Evolutionary conservation across 805 yeast species (phyloP), one percentile per base, ranked within the genome.

Genomic region (Metahyphopichia silvanorum): DNA sequence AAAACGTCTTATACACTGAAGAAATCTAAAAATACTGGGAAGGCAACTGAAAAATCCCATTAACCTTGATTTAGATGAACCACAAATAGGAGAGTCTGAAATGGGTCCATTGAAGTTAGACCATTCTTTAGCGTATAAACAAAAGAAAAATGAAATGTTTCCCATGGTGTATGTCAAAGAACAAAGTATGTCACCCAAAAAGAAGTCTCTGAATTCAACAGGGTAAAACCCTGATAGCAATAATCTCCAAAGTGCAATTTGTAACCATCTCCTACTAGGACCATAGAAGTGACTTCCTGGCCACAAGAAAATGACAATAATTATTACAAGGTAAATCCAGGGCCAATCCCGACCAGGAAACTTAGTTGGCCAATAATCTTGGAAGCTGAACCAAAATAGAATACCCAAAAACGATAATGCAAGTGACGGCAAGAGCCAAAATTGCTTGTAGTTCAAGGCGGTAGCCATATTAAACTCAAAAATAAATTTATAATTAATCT

Each of bases 201-300:
- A 87, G 67, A 93, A 91, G 58, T 93, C 98, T 35, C 89, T 72
- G 53, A 93, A 93, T 60, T 91, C 98, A 33, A 93, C 97, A 0
- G 98, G 96, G 49, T 82, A 93, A 25, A 88, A 66, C 0, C 98
- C 98, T 1, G 95, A 83, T 7, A 85, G 66, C 0, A 82, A 20
- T 30, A 93, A 62, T 49, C 98, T 69, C 70, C 89, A 75, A 1
- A 80, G 35, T 0, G 94, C 79, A 10, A 79, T 60, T 13, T 82
- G 64, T 2, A 91, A 47, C 97, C 97, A 93, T 37, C 69, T 69
- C 43, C 97, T 71, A 7, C 95, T 71, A n/a, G 74, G 59, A 22
- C 74, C 68, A 46, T 66, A 79, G 25, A 79, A 57, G 2, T 73
- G 63, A 31, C 71, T 66, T 7, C 79, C 65, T 0, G 96, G 96